A percentile compares a stretch with the other conserved stretches of the same genome.
Evolutionary conservation across 179 eudicot species (phyloP).

Genomic region (Spergularia azorica): DNA sequence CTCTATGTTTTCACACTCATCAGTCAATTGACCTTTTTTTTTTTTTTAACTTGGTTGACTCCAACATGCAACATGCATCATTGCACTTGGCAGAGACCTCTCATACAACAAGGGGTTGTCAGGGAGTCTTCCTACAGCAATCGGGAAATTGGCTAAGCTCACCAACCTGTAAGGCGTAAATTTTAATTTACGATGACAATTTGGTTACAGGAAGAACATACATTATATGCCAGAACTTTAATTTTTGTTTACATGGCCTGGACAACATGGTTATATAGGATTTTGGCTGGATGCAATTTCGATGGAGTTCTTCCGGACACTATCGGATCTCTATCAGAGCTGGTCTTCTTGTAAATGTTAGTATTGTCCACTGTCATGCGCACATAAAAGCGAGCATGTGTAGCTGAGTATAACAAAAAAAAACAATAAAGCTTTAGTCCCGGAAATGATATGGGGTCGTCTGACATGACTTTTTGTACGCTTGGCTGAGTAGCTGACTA

Average conservation of each 20-base stretch:
- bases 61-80: no score
- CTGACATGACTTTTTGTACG: no score
- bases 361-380: no score
- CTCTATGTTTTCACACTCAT: conserved; percentile 43
- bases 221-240: no score
- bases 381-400: no score
- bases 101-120: conserved; percentile 51
- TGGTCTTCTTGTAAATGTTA: conserved; percentile 40
- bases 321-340: conserved; percentile 54
- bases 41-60: background rate
- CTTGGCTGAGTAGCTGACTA: no score
- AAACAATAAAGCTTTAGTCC: no score
- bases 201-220: background rate
- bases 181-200: background rate
- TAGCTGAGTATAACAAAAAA: no score
- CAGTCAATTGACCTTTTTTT: background rate
- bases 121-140: conserved; percentile 47
- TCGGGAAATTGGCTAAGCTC: conserved; percentile 50
- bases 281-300: conserved; percentile 57
- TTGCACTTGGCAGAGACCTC: conserved; percentile 40
- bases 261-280: conserved; percentile 25
- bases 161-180: conserved; percentile 45
- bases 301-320: conserved; percentile 53
- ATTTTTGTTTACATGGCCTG: no score
- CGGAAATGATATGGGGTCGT: no score